phyloP scores from a whole-genome alignment of 139 green algal species.

The Zygnema circumcarinatum region DNA sequence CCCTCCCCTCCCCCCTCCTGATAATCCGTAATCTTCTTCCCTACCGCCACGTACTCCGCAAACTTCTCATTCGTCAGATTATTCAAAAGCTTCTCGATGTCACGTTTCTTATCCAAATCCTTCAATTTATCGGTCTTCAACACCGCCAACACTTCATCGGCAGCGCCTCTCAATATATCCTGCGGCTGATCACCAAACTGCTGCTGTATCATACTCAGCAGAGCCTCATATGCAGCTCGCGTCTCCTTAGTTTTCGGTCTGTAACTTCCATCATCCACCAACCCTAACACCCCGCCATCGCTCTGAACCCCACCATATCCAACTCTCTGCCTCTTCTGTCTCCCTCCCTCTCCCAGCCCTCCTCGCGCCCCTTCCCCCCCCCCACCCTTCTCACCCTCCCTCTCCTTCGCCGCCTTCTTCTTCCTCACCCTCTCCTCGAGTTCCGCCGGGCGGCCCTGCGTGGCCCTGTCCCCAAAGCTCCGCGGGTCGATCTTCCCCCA shows the following conservation, averaged over 20 bases:
- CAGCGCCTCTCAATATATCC: conserved; percentile 92
- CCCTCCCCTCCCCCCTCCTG: conserved; percentile 23
- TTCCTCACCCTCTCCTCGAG: conserved; percentile 67
- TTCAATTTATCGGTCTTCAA: conserved; percentile 84
- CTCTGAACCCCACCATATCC: conserved; percentile 8
- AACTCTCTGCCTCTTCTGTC: not conserved
- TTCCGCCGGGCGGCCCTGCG: conserved; percentile 69
- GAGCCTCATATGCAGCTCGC: conserved; percentile 87
- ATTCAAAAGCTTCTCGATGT: conserved; percentile 79
- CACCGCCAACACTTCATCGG: conserved; percentile 92
- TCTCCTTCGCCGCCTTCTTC: conserved; percentile 57
- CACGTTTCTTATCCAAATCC: conserved; percentile 80
- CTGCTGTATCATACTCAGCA: conserved; percentile 82
- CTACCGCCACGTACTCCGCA: conserved; percentile 82
- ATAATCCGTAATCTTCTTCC: conserved; percentile 93
- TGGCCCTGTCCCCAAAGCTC: conserved; percentile 88
- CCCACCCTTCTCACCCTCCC: conserved; percentile 14
- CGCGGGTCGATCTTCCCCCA: conserved; percentile 65
- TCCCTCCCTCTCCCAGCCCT: not conserved
- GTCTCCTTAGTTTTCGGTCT: conserved; percentile 85
- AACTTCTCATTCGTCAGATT: conserved; percentile 80
- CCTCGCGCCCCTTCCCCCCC: not conserved
- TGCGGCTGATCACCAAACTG: conserved; percentile 93
- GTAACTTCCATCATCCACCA: conserved; percentile 80
- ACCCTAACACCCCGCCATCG: conserved; percentile 75